Base-by-base conservation (phyloP, 2,329 filamentous ascomycete genomes). In the Xylaria sp. region DNA sequence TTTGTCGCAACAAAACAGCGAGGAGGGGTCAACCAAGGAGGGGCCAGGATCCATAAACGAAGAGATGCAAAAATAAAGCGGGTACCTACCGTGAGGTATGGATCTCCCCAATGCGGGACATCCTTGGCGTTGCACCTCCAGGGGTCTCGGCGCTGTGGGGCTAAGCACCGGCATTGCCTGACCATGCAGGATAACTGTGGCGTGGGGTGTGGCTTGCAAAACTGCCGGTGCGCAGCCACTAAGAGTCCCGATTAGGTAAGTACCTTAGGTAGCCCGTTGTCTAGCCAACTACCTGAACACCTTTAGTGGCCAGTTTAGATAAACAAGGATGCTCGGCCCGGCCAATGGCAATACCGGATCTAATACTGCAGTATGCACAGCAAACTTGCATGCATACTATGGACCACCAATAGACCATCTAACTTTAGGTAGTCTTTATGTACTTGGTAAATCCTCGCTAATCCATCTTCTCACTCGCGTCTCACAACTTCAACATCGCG, bases 61-160 rank as follows among this genome's bases (percentile, higher is more conserved):
- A 39, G 46, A 20, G 25, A 49, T 25, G 31, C 6, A 36, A 51
- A 43, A 54, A 46, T 54, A 60, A 65, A 68, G 60, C 56, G 61
- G 61, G 23, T n/a, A 18, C 33, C 7, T n/a, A 18, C 33, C 7
- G 33, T 36, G 10, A 36, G 33, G 33, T 36, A 10, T 48, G 55
- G 49, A 18, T 8, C 28, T 55, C 59, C 49, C 59, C 55, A 57
- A 62, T 68, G 66, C 62, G 66, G 66, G 62, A 43, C 66, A 61
- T 51, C 54, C 62, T 61, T 68, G 61, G 57, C 66, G 23, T 55
- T 23, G 28, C 61, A 51, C 52, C n/a, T 61, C 57, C 57, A 56
- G 23, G 57, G 66, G 66, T 64, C 56, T 57, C 25, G 57, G 33
- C 23, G 39, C 10, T 56, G 60, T 64, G 61, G 65, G 63, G 56